Percentiles rank a stretch among this genome's conserved stretches.
Conservation (phyloP, 805 yeast genomes). For the Ogataea degrootiae region DNA sequence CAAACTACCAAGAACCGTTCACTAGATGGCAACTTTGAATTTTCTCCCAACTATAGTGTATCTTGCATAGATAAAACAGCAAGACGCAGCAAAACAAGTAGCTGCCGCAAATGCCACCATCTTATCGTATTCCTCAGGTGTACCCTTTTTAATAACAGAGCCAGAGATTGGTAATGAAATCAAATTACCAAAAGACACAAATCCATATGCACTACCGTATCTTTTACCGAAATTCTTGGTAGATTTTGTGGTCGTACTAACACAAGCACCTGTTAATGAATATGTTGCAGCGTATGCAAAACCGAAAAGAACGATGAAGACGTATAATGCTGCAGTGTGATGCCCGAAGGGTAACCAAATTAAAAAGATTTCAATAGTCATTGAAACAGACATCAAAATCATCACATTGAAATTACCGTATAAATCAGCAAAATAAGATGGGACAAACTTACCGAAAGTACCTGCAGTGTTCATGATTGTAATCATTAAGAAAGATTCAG, state of each 20-base stretch:
- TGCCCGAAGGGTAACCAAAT: slow-evolving; percentile 66
- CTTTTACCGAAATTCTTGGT: slow-evolving; percentile 62
- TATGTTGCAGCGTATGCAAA: slow-evolving; percentile 56
- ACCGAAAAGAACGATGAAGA: slow-evolving; percentile 47
- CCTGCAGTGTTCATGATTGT: slow-evolving; percentile 45
- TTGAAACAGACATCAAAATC: slow-evolving; percentile 41
- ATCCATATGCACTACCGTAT: slow-evolving; percentile 61
- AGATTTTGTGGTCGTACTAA: slow-evolving; percentile 47
- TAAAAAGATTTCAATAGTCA: slow-evolving; percentile 41
- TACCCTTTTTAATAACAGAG: slow-evolving; percentile 33
- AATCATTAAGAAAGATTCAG: slow-evolving; percentile 41
- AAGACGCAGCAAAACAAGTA: slow-evolving; percentile 20
- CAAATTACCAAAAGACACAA: slow-evolving; percentile 47
- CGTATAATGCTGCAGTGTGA: slow-evolving; percentile 38
- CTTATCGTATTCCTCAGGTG: slow-evolving; percentile 24
- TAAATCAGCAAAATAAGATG: slow-evolving; percentile 30
- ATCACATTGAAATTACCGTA: slow-evolving; percentile 52
- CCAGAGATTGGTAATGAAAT: slow-evolving; percentile 47
- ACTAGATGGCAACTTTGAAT: slow-evolving; percentile 13
- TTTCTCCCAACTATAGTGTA: slow-evolving; percentile 39
- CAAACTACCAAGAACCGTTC: background rate
- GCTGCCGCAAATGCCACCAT: slow-evolving; percentile 31
- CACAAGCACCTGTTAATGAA: slow-evolving; percentile 59
- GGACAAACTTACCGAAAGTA: slow-evolving; percentile 30
- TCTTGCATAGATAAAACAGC: slow-evolving; percentile 17